Percentiles rank a stretch among this genome's conserved stretches.
Evolutionary conservation across 345 rosid species (phyloP).

Genomic region (Citrus maxima): DNA sequence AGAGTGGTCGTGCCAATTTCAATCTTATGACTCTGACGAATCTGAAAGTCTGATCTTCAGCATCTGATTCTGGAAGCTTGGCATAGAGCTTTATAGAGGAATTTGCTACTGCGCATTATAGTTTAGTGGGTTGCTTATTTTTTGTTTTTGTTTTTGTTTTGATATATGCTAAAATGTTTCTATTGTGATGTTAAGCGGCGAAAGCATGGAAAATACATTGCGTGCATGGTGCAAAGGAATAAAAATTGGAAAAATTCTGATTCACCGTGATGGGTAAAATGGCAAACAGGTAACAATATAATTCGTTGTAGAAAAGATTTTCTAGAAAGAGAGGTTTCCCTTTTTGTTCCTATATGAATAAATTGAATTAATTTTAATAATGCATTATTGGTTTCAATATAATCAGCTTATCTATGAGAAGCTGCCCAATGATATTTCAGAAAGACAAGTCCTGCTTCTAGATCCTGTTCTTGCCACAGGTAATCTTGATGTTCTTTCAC

Average conservation of each 20-base stretch:
- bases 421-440: conserved; percentile 93
- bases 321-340: neutral
- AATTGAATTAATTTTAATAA: conserved; percentile 1
- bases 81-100: conserved; percentile 10
- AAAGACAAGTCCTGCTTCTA: conserved; percentile 90
- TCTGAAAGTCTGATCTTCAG: neutral
- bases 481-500: conserved; percentile 16
- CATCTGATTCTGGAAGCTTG: conserved; percentile 1
- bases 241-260: conserved; percentile 93
- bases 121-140: neutral
- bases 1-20: neutral
- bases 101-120: neutral
- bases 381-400: neutral
- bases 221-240: conserved; percentile 98
- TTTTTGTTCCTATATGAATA: neutral
- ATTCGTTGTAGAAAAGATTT: neutral
- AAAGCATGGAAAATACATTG: conserved; percentile 97
- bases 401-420: conserved; percentile 92
- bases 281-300: conserved; percentile 65
- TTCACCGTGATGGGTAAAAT: conserved; percentile 92
- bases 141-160: neutral
- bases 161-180: conserved; percentile 14
- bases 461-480: conserved; percentile 98
- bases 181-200: conserved; percentile 58
- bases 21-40: conserved; percentile 3